phyloP scores from a whole-genome alignment of 1,284 basidiomycete genomes.

The Sanguinoderma infundibulare region DNA sequence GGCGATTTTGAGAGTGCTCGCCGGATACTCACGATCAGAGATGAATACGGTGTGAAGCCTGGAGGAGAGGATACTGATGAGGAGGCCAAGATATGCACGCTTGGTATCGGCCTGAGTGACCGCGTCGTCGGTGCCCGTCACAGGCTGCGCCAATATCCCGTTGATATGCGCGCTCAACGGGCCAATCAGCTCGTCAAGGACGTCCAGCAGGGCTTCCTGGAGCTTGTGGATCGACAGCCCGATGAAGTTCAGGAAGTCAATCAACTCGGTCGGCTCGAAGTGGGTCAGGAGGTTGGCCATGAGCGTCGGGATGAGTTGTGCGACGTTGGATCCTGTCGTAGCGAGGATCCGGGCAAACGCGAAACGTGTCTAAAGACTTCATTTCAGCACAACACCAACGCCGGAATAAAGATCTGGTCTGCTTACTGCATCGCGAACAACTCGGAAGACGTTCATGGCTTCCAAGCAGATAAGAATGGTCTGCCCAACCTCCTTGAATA shows the following conservation, averaged over 20 bases:
- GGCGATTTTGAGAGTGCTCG: neutral
- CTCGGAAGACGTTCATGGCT: conserved; percentile 86
- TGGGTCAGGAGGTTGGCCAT: conserved; percentile 91
- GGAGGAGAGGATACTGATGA: conserved; percentile 83
- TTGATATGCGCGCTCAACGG: conserved; percentile 89
- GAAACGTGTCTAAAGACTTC: conserved; percentile 74
- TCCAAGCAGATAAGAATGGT: conserved; percentile 89
- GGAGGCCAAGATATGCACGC: conserved; percentile 86
- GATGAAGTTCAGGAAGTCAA: conserved; percentile 96
- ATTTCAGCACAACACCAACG: neutral
- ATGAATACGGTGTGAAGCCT: conserved; percentile 87
- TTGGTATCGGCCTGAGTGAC: conserved; percentile 87
- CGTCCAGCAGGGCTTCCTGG: conserved; percentile 82
- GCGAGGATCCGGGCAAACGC: conserved; percentile 94
- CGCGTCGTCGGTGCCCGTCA: conserved; percentile 91
- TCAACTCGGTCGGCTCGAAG: conserved; percentile 91
- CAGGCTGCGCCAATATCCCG: conserved; percentile 80
- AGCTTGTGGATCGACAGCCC: conserved; percentile 91
- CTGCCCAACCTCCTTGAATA: conserved; percentile 90
- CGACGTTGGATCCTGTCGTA: conserved; percentile 85
- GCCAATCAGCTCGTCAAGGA: conserved; percentile 90
- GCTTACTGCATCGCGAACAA: conserved; percentile 92
- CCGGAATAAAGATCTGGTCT: conserved; percentile 17
- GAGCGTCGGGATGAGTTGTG: conserved; percentile 81
- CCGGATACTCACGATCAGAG: conserved; percentile 73